Evolutionary conservation across 495 filamentous ascomycete species (phyloP), one percentile per base, ranked within the genome.

Genomic region (Friedmanniomyces simplex): DNA sequence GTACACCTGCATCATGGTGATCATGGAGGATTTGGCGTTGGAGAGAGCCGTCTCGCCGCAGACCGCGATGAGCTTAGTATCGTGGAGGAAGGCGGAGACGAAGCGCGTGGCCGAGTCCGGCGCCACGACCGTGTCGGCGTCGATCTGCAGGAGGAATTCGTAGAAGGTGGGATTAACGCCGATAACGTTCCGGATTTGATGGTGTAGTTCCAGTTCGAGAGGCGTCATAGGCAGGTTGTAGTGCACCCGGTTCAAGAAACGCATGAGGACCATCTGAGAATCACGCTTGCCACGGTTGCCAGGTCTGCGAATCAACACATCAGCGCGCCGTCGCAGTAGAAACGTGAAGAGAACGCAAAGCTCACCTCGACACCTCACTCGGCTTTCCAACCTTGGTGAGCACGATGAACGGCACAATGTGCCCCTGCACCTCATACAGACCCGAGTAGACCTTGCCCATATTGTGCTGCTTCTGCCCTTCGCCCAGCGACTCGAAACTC

Each of bases 1-100:
- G 77, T 98, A 98, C 18, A 98, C 93, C 71, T 98, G 93, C 60
- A 99, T 97, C 91, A 97, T 97, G 32, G 93, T 99, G 58, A 93
- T 79, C 62, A 90, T 87, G 14, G 91, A 95, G 16, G 86, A 79
- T 71, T 96, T 95, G 50, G 89, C 87, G 66, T 99, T 99, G 50
- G 86, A 88, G 25, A 99, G 76, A 11, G 86, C 84, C 0, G 93
- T 99, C 71, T 99, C 93, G 66, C 93, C 93, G 68, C 94, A 99
- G 51, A 93, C 81, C 62, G 86, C 93, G 66, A 96, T 89, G 21
- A 97, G 77, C 46, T 89, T 84, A 14, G 90, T 95, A 69, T 99
- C 93, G 61, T 90, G 80, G 22, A 95, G 69, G 81, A 95, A 95
- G 3, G 91, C 76, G 18, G 93, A 82, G 43, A 98, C 89, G 77